Evolutionary conservation across 768 basidiomycete genomes (phyloP).

Genomic region (Serendipita indica): DNA sequence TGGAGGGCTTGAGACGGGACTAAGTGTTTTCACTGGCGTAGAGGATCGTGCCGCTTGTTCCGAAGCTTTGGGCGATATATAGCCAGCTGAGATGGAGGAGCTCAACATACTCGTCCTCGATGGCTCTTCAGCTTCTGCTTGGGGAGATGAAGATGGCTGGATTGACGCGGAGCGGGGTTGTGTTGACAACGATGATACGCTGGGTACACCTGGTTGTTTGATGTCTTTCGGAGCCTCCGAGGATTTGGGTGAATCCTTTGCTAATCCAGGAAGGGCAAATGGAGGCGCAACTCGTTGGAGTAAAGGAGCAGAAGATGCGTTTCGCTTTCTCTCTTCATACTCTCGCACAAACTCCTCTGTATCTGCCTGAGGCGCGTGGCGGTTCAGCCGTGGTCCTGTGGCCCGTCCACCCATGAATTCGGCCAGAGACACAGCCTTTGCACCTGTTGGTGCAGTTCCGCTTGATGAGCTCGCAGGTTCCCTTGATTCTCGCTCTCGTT

Average conservation of each 20-base stretch:
- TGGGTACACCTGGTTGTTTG: too few species aligned
- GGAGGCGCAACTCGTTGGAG: conserved; percentile 29
- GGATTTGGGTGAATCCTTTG: conserved; percentile 14
- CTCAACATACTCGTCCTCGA: conserved; percentile 25
- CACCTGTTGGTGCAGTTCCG: neutral
- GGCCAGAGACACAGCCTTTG: conserved; percentile 52
- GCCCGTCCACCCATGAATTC: conserved; percentile 71
- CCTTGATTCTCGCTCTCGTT: neutral
- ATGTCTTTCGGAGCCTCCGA: too few species aligned
- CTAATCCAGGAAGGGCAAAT: conserved; percentile 63
- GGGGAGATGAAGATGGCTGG: conserved; percentile 20
- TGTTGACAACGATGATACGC: too few species aligned
- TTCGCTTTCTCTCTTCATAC: conserved; percentile 42
- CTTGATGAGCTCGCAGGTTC: neutral
- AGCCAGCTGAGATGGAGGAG: neutral
- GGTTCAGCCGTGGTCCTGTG: conserved; percentile 57
- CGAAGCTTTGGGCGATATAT: neutral
- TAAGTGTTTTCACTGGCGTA: too few species aligned
- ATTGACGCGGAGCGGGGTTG: neutral
- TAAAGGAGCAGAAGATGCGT: neutral
- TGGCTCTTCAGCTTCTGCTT: neutral
- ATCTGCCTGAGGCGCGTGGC: conserved; percentile 57
- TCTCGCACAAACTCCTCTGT: conserved; percentile 41
- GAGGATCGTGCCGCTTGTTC: neutral
- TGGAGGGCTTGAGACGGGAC: neutral